Conservation (phyloP, 768 basidiomycete genomes). For the Infundibulicybe gibba region DNA sequence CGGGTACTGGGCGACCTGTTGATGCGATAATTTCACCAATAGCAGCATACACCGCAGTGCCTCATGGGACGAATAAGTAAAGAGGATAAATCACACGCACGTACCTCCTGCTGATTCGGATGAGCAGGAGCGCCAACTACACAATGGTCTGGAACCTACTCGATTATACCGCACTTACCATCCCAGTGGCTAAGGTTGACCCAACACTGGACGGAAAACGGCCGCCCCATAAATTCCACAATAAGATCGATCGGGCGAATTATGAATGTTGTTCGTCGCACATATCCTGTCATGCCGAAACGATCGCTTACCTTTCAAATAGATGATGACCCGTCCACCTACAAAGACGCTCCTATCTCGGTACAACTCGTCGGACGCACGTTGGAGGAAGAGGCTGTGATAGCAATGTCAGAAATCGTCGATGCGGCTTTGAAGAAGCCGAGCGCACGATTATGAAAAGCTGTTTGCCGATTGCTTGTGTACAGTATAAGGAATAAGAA, state of each 20-base stretch:
- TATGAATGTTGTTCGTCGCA: constrained; percentile 50
- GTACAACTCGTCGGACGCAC: constrained; percentile 69
- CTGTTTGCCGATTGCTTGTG: too few species aligned
- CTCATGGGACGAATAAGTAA: constrained; percentile 57
- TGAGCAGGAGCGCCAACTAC: constrained; percentile 41
- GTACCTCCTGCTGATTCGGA: too few species aligned
- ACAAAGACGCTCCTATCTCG: constrained; percentile 54
- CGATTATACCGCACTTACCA: constrained; percentile 59
- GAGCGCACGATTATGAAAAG: not conserved
- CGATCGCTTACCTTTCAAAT: not conserved
- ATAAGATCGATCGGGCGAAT: constrained; percentile 40
- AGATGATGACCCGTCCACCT: constrained; percentile 57
- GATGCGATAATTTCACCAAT: constrained; percentile 72
- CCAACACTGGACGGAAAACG: constrained; percentile 44
- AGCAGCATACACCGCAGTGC: constrained; percentile 57
- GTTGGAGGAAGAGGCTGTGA: constrained; percentile 72
- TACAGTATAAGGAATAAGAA: too few species aligned
- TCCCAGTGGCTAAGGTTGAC: constrained; percentile 66
- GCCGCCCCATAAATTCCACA: constrained; percentile 43
- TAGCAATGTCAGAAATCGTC: constrained; percentile 66
- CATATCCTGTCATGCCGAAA: not conserved
- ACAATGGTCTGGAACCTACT: constrained; percentile 65
- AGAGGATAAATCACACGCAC: too few species aligned
- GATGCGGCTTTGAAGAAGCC: constrained; percentile 19
- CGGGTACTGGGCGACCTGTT: constrained; percentile 68